Base-by-base conservation (phyloP, 2,329 filamentous ascomycete genomes). In the Aulographum hederae region DNA sequence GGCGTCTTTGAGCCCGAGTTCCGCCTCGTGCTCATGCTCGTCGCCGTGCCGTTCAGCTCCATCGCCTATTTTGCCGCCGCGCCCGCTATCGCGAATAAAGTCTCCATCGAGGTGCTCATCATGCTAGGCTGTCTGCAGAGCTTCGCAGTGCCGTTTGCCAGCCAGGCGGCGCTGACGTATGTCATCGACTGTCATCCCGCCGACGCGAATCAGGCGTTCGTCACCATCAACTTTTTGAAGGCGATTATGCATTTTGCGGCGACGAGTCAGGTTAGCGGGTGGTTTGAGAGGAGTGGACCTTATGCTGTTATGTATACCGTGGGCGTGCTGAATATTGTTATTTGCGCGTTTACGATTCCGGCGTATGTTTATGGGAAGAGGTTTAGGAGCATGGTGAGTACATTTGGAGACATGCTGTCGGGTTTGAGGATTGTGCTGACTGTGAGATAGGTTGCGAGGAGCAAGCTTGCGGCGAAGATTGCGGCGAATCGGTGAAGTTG, bases 341-440 rank as follows among this genome's bases (percentile, higher is more conserved):
- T 65, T 6, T 54, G 55, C 33, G 38, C 53, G 19, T 41, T 64
- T 40, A 63, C 61, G 2, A 52, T 65, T 12, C 61, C 61, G 2
- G 39, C 65, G 20, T 66, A 60, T 57, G 49, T 65, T 5, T 64
- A 48, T 39, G 61, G 61, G 4, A 65, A 65, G 48, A 52, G 50
- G 35, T 50, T 55, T 18, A 49, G 61, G 28, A 51, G 51, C 8
- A 14, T 14, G 13, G 29, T 31, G 18, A 29, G 27, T n/a, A n/a
- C n/a, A n/a, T n/a, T n/a, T n/a, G n/a, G n/a, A n/a, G n/a, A n/a
- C n/a, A n/a, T n/a, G n/a, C n/a, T n/a, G n/a, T n/a, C n/a, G n/a
- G n/a, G n/a, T n/a, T n/a, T n/a, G n/a, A n/a, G n/a, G n/a, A n/a
- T n/a, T n/a, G n/a, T n/a, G n/a, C n/a, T n/a, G n/a, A n/a, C n/a